These are phyloP conservation scores for Blastomyces emzantsi DNA, from an alignment of 2,329 filamentous ascomycete genomes.

Conservation along the genomic window DNA sequence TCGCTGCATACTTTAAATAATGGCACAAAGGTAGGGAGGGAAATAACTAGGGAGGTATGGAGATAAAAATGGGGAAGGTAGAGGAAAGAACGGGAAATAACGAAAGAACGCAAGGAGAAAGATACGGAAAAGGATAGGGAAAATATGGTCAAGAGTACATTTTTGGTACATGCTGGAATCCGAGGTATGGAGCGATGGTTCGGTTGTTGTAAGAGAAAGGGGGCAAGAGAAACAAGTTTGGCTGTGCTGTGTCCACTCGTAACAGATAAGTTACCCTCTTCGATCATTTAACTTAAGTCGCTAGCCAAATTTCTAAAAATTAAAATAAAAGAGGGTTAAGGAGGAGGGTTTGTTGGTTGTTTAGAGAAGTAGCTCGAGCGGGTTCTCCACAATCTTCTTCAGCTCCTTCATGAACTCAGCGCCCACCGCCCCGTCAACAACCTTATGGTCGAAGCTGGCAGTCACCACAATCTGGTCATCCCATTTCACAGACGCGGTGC, in stretches of 20 bases:
- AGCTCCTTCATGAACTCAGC: constrained; percentile 94
- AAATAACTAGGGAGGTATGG: neutral
- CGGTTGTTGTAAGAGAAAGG: neutral
- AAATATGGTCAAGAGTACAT: constrained; percentile 5
- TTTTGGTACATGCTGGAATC: constrained; percentile 8
- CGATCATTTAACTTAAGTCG: neutral
- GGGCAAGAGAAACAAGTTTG: neutral
- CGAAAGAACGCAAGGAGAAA: neutral
- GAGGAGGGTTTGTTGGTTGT: constrained; percentile 18
- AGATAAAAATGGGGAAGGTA: too few relatives aligned
- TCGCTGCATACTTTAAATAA: neutral
- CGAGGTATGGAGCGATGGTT: neutral
- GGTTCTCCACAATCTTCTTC: constrained; percentile 98
- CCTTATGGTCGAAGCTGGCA: constrained; percentile 97
- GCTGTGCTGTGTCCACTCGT: neutral
- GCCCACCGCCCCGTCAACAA: constrained; percentile 91
- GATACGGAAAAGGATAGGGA: neutral
- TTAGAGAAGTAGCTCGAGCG: constrained; percentile 84
- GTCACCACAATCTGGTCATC: constrained; percentile 96
- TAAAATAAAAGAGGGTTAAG: neutral
- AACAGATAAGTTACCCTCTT: neutral
- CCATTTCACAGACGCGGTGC: constrained; percentile 65
- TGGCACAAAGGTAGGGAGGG: neutral
- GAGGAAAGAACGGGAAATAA: neutral
- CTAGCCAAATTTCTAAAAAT: constrained; percentile 8